Conservation (phyloP, 192 early-diverging fungal genomes). For the Linnemannia schmuckeri region DNA sequence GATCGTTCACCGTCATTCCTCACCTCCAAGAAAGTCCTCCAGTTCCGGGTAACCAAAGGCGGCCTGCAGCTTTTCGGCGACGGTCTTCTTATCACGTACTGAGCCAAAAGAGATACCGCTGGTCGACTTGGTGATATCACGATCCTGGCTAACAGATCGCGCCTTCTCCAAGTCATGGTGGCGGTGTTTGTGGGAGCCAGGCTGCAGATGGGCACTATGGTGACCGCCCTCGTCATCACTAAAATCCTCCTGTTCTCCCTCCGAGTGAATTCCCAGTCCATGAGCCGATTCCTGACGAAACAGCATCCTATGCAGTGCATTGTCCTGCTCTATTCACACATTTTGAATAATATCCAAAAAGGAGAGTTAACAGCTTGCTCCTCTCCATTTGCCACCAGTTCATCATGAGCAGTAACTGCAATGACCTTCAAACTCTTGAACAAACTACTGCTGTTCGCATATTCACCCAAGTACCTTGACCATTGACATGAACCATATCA, state of each 20-base stretch:
- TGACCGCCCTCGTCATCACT: slow-evolving; percentile 26
- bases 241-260: slow-evolving; percentile 38
- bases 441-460: background rate
- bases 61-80: slow-evolving; percentile 42
- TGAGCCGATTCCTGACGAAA: slow-evolving; percentile 37
- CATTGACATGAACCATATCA: slow-evolving; percentile 49
- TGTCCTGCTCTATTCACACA: slow-evolving; percentile 12
- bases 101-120: slow-evolving; percentile 19
- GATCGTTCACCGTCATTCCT: background rate
- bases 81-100: slow-evolving; percentile 30
- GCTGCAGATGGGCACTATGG: background rate
- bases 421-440: background rate
- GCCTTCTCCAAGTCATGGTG: background rate
- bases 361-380: background rate
- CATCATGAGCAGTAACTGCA: background rate
- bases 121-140: slow-evolving; percentile 22
- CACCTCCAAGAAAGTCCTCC: slow-evolving; percentile 50
- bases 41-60: slow-evolving; percentile 45
- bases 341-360: background rate
- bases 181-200: background rate
- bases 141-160: background rate
- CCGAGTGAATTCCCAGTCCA: slow-evolving; percentile 50
- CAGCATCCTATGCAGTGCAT: slow-evolving; percentile 11
- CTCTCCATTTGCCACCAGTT: background rate
- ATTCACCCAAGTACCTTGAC: slow-evolving; percentile 11